Conservation (phyloP, 345 rosid species). For the Populus ilicifolia region DNA sequence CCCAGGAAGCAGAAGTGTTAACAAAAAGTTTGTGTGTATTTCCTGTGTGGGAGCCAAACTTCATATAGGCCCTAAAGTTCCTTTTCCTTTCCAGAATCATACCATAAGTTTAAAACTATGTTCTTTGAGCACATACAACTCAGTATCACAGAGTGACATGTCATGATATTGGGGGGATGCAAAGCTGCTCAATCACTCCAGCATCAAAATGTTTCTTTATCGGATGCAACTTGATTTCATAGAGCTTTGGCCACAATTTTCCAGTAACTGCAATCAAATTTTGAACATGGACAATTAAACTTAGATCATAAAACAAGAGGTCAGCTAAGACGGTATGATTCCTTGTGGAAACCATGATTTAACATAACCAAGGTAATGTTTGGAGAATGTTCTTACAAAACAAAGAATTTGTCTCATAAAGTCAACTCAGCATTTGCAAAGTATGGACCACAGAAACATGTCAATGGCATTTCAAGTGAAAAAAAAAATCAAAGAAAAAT, state of each 20-base stretch:
- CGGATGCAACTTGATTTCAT: conserved; percentile 61
- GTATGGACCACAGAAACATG: not conserved
- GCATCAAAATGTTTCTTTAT: conserved; percentile 16
- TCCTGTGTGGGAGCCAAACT: not conserved
- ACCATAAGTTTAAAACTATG: not conserved
- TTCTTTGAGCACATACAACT: not conserved
- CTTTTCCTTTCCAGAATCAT: not conserved
- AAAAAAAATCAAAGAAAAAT: not conserved
- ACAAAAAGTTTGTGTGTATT: not conserved
- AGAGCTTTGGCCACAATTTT: conserved; percentile 82
- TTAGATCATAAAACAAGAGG: not conserved
- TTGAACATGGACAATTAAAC: not conserved
- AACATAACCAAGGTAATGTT: not conserved
- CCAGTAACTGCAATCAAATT: conserved; percentile 65
- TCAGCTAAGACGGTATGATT: not conserved
- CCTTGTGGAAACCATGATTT: not conserved
- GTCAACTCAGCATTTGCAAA: not conserved
- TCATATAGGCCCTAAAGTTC: not conserved
- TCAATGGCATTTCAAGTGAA: not conserved
- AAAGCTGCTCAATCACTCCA: conserved; percentile 38
- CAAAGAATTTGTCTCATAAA: not conserved
- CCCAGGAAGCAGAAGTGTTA: not conserved
- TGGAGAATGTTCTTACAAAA: too few species aligned
- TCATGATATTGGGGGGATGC: conserved; percentile 23
- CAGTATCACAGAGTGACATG: not conserved